Conservation (phyloP, 2,329 filamentous ascomycete species). For the Lasiodiplodia sp. region DNA sequence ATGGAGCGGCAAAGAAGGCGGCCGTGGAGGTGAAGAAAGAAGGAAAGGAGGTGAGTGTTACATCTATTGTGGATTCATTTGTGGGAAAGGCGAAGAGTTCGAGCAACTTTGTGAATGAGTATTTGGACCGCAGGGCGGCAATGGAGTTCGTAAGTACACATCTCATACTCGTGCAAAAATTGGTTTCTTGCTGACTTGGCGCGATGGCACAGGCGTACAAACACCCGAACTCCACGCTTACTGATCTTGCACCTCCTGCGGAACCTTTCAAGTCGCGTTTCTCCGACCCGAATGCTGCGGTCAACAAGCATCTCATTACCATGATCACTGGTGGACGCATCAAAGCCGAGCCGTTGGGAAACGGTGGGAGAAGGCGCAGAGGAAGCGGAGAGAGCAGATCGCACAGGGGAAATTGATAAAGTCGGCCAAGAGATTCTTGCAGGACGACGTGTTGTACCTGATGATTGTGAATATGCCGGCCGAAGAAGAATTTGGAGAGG, state of each 20-base stretch:
- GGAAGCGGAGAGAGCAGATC: conserved; percentile 14
- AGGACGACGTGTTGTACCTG: conserved; percentile 33
- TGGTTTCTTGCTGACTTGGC: not conserved
- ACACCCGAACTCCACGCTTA: not conserved
- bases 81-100: not conserved
- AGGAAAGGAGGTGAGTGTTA: not conserved
- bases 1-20: not conserved
- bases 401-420: conserved; percentile 6
- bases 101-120: not conserved
- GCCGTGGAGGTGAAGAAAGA: not conserved
- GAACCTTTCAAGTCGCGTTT: conserved; percentile 19
- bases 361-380: not conserved
- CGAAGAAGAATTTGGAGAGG: conserved; percentile 30
- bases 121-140: not conserved
- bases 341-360: not conserved
- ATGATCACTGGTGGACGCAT: conserved; percentile 24
- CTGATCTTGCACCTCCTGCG: not conserved
- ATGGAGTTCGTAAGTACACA: not conserved
- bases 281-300: conserved; percentile 19
- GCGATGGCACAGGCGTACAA: not conserved
- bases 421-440: conserved; percentile 25
- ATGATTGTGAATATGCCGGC: conserved; percentile 35
- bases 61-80: not conserved
- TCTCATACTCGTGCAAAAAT: not conserved
- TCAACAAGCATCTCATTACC: conserved; percentile 27